Evolutionary conservation across 441 rosid species (phyloP).

Genomic region (Breynia disticha): DNA sequence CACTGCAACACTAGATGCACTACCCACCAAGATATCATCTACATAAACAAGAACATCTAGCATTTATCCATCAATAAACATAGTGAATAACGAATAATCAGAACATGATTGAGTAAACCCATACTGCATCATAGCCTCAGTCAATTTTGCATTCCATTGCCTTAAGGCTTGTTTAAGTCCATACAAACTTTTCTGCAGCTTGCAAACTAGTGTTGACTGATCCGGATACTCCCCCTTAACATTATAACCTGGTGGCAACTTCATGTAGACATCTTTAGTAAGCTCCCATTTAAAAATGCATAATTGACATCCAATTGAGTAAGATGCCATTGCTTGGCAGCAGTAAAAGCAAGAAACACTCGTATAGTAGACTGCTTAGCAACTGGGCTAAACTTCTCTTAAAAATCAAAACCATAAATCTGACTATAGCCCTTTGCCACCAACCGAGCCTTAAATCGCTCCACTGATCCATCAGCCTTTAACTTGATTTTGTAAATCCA

Average conservation of each 20-base stretch:
- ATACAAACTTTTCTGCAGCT: no score
- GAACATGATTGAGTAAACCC: not conserved
- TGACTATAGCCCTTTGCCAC: not conserved
- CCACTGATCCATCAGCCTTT: not conserved
- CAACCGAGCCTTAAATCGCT: not conserved
- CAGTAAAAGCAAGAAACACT: not conserved
- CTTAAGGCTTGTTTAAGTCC: not conserved
- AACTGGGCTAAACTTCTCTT: not conserved
- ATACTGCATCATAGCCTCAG: not conserved
- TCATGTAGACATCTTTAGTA: not conserved
- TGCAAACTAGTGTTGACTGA: not conserved
- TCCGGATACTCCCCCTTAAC: not conserved
- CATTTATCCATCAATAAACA: not conserved
- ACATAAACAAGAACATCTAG: not conserved
- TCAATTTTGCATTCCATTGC: not conserved
- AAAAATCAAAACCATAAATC: not conserved
- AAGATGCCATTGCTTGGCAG: not conserved
- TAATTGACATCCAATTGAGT: not conserved
- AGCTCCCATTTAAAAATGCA: not conserved
- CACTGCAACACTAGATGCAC: not conserved
- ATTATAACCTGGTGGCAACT: not conserved
- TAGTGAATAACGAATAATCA: not conserved
- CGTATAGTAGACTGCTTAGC: not conserved
- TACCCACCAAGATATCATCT: not conserved
- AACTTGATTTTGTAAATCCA: not conserved